A percentile compares a stretch with the other conserved stretches of the same genome.
Evolutionary conservation across 768 basidiomycete species (phyloP).

Genomic region (Auricularia auricula-judae): DNA sequence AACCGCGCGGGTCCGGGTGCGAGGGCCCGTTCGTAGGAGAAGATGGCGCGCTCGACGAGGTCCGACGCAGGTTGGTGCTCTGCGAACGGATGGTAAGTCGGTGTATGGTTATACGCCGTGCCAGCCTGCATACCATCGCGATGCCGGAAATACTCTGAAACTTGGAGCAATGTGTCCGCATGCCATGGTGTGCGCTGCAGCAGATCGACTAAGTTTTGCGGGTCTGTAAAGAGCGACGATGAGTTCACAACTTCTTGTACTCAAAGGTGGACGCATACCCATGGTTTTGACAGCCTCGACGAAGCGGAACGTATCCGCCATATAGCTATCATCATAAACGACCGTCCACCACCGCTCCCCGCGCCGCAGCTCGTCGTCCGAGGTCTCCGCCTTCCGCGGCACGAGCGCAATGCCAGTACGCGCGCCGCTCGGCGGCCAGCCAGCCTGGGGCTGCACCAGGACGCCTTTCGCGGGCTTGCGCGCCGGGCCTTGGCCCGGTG

Average conservation of each 20-base stretch:
- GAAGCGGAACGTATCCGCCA: conserved; percentile 69
- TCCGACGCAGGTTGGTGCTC: conserved; percentile 80
- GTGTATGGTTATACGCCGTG: too few relatives aligned
- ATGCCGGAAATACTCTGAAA: conserved; percentile 76
- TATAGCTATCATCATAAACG: conserved; percentile 78
- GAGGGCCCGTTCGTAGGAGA: conserved; percentile 86
- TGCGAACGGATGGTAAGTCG: conserved; percentile 14
- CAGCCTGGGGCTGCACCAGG: conserved; percentile 63
- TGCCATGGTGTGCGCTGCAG: conserved; percentile 81
- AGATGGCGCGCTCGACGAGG: conserved; percentile 84
- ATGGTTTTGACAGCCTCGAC: conserved; percentile 72
- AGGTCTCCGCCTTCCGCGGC: conserved; percentile 15
- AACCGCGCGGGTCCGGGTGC: conserved; percentile 72
- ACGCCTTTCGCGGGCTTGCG: conserved; percentile 36
- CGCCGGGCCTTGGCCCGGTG: neutral
- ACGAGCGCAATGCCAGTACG: conserved; percentile 49
- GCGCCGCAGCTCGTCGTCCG: conserved; percentile 24
- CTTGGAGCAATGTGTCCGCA: conserved; percentile 79
- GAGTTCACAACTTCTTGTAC: neutral
- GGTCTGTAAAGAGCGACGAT: conserved; percentile 35
- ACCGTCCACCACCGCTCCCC: conserved; percentile 85
- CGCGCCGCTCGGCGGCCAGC: conserved; percentile 61
- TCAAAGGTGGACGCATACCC: conserved; percentile 33
- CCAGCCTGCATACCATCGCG: conserved; percentile 53
- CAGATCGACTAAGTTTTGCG: conserved; percentile 65